These are phyloP conservation scores for Xylaria sp. DNA, from an alignment of 2,329 filamentous ascomycete species.

Conservation along the genomic window DNA sequence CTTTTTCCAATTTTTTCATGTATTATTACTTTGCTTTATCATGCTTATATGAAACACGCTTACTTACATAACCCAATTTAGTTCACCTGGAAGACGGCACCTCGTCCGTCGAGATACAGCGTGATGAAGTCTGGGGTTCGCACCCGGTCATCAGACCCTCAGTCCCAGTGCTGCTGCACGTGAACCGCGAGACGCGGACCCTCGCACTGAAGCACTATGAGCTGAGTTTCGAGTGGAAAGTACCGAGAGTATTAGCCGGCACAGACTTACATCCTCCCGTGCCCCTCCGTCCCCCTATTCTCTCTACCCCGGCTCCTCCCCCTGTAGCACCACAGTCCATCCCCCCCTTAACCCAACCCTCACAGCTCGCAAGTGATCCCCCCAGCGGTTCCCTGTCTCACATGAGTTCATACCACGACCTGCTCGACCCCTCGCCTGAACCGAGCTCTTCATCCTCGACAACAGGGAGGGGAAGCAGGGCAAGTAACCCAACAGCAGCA, in stretches of 20 bases:
- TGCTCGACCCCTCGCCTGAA: constrained; percentile 19
- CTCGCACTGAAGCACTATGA: constrained; percentile 59
- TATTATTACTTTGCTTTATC: not conserved
- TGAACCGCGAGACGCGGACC: constrained; percentile 57
- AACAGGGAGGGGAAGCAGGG: not conserved
- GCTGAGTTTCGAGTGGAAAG: constrained; percentile 60
- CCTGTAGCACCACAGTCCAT: not conserved
- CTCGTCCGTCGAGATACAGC: constrained; percentile 23
- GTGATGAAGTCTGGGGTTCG: constrained; percentile 36
- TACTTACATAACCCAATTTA: constrained; percentile 8
- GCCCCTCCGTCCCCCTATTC: constrained; percentile 25
- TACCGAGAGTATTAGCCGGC: constrained; percentile 54
- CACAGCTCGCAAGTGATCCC: not conserved
- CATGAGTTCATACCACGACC: constrained; percentile 35
- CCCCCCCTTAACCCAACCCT: not conserved
- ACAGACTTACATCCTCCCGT: constrained; percentile 17
- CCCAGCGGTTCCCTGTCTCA: not conserved
- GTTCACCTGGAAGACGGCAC: constrained; percentile 30
- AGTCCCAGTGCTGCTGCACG: constrained; percentile 58
- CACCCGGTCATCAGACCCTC: constrained; percentile 41
- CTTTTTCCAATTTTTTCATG: not conserved
- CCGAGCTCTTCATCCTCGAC: not conserved
- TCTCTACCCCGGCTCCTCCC: not conserved
- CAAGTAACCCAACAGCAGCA: not conserved
- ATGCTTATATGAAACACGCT: not conserved